phyloP scores from a whole-genome alignment of 148 eudicot genomes.

The Rhododendron griersonianum region DNA sequence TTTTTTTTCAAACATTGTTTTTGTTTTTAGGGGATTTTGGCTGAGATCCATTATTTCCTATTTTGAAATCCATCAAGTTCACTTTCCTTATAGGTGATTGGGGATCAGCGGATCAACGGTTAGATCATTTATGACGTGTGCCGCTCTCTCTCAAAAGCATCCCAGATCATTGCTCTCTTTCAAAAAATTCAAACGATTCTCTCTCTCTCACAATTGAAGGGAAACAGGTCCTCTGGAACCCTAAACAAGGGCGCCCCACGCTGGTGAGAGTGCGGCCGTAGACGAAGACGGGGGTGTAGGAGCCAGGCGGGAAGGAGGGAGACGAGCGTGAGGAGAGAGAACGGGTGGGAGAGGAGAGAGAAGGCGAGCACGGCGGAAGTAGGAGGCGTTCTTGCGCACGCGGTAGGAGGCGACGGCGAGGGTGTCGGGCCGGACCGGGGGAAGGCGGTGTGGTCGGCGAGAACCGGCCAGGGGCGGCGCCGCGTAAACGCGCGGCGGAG shows the following conservation, averaged over 20 bases:
- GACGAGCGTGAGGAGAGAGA: constrained; percentile 43
- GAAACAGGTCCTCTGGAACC: constrained; percentile 43
- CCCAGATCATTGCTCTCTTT: too few species aligned
- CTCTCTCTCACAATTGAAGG: too few species aligned
- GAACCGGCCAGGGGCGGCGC: constrained; percentile 73
- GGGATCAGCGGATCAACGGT: too few species aligned
- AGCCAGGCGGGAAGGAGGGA: constrained; percentile 50
- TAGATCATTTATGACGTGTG: too few species aligned
- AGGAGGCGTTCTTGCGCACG: constrained; percentile 56
- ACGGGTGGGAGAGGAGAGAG: constrained; percentile 50
- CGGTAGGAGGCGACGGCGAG: constrained; percentile 62
- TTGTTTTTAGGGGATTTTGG: too few species aligned
- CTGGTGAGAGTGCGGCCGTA: constrained; percentile 45
- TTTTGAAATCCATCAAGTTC: too few species aligned
- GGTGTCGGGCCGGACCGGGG: constrained; percentile 60
- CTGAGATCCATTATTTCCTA: too few species aligned
- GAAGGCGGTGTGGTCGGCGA: constrained; percentile 59
- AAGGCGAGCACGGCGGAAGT: constrained; percentile 59
- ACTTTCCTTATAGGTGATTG: too few species aligned
- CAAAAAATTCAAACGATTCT: too few species aligned
- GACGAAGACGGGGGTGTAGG: constrained; percentile 40
- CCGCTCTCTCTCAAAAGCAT: too few species aligned
- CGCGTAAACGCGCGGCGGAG: constrained; percentile 14
- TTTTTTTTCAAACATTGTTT: too few species aligned
- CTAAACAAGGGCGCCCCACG: constrained; percentile 46